A percentile compares a stretch with the other conserved stretches of the same genome.
phyloP scores from a whole-genome alignment of 495 filamentous ascomycete genomes.

The Penicillium angulare region DNA sequence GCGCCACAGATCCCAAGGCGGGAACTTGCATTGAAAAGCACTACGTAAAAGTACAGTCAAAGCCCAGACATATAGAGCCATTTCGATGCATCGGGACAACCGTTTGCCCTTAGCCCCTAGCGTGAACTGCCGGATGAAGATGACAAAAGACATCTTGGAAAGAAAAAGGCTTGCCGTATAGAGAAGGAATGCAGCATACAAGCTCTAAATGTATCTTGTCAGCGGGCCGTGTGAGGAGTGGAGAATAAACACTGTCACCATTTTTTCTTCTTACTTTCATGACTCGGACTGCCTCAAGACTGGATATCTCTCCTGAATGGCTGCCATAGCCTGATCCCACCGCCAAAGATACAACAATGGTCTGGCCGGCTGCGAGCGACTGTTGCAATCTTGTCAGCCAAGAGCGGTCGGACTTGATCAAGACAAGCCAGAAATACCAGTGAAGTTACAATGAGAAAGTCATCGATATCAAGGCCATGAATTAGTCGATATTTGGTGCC shows the following conservation, averaged over 20 bases:
- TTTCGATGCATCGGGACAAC: constrained; percentile 11
- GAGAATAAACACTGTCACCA: too few species aligned
- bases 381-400: too few species aligned
- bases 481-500: constrained; percentile 23
- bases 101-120: constrained; percentile 12
- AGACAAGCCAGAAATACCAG: neutral
- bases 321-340: constrained; percentile 28
- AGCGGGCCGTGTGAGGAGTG: too few species aligned
- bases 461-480: constrained; percentile 13
- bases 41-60: constrained; percentile 12
- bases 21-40: constrained; percentile 23
- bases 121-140: constrained; percentile 21
- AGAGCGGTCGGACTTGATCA: too few species aligned
- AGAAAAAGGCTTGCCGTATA: constrained; percentile 8
- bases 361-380: constrained; percentile 18
- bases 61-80: constrained; percentile 10
- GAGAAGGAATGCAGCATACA: constrained; percentile 19
- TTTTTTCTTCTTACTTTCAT: constrained; percentile 34
- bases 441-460: constrained; percentile 15
- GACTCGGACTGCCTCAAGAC: constrained; percentile 9
- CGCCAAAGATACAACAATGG: constrained; percentile 8
- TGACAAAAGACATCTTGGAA: neutral
- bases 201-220: too few species aligned
- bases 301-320: constrained; percentile 13
- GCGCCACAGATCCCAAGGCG: constrained; percentile 23